These are phyloP conservation scores for Sphaerostilbella broomeana DNA, from an alignment of 2,329 filamentous ascomycete species.

Conservation along the genomic window DNA sequence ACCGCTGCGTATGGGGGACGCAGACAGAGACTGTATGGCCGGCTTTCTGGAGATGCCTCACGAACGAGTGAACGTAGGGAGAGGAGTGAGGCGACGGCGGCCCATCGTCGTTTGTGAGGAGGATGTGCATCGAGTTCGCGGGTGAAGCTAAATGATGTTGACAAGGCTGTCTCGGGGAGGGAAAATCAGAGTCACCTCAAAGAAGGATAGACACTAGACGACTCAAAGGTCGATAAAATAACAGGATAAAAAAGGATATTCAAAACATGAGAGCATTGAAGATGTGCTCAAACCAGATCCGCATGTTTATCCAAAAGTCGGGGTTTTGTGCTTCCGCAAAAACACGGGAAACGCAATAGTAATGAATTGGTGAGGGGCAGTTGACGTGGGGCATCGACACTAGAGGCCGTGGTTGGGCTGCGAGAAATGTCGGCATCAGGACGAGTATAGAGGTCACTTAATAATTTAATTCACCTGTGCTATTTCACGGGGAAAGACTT, in stretches of 20 bases:
- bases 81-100: slow-evolving; percentile 72
- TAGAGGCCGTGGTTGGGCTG: background rate
- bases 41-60: slow-evolving; percentile 61
- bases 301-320: no score
- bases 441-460: background rate
- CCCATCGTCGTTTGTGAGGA: slow-evolving; percentile 73
- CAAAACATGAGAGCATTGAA: background rate
- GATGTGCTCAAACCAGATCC: background rate
- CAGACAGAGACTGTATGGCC: slow-evolving; percentile 89
- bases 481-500: background rate
- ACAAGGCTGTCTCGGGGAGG: no score
- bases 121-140: slow-evolving; percentile 59
- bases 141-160: slow-evolving; percentile 16
- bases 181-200: no score
- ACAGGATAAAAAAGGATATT: background rate
- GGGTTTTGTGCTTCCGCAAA: no score
- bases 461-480: background rate
- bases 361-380: slow-evolving; percentile 2
- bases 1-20: slow-evolving; percentile 83
- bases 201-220: background rate
- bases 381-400: slow-evolving; percentile 10
- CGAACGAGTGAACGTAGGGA: slow-evolving; percentile 71
- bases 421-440: no score
- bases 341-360: background rate
- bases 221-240: background rate